These are phyloP conservation scores for Abrus pulchellus DNA, from an alignment of 306 rosid genomes.

Conservation along the genomic window DNA sequence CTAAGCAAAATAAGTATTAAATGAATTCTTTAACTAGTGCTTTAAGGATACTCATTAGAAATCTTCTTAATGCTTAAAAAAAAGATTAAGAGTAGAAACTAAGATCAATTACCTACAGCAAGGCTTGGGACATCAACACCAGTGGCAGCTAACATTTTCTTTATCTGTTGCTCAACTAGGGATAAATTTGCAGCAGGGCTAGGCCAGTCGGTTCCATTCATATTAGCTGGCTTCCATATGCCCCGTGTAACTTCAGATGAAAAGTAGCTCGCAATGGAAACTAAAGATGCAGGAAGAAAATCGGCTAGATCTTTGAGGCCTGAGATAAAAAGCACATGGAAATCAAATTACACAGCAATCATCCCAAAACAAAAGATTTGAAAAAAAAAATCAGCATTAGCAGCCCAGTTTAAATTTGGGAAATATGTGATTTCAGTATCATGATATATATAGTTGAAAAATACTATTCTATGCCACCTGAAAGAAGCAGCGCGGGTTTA, in stretches of 20 bases:
- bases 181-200: slow-evolving; percentile 97
- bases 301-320: slow-evolving; percentile 96
- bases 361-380: slow-evolving; percentile 25
- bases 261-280: slow-evolving; percentile 83
- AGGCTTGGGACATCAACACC: slow-evolving; percentile 98
- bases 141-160: slow-evolving; percentile 83
- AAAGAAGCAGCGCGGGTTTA: slow-evolving; percentile 13
- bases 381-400: slow-evolving; percentile 31
- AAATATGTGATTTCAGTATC: slow-evolving; percentile 28
- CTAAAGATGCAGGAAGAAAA: slow-evolving; percentile 92
- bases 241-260: slow-evolving; percentile 97
- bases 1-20: background rate
- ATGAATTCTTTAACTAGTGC: background rate
- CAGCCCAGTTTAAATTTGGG: slow-evolving; percentile 16
- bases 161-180: slow-evolving; percentile 81
- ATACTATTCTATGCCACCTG: slow-evolving; percentile 7
- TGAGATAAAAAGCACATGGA: slow-evolving; percentile 49
- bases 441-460: background rate
- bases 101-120: slow-evolving; percentile 68
- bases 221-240: slow-evolving; percentile 93
- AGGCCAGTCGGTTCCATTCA: slow-evolving; percentile 99
- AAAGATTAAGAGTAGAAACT: slow-evolving; percentile 4
- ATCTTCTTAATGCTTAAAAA: background rate
- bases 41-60: background rate
- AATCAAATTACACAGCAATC: slow-evolving; percentile 43